Conservation (phyloP, 768 basidiomycete species). For the Pulveroboletus sp. region DNA sequence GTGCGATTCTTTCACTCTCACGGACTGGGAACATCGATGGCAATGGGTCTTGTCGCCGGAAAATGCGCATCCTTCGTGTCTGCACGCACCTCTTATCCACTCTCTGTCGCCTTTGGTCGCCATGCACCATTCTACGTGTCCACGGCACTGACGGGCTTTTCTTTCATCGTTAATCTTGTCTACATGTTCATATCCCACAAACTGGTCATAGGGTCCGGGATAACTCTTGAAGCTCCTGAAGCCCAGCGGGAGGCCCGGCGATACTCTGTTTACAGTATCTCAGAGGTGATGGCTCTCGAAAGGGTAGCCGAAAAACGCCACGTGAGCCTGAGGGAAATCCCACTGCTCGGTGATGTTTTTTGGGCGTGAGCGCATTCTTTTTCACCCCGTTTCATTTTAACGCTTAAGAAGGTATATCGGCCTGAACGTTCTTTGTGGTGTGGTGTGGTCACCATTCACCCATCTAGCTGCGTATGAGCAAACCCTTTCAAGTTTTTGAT, state of each 20-base stretch:
- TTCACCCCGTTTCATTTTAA: constrained; percentile 2
- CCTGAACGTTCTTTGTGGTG: constrained; percentile 72
- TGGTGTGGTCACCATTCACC: constrained; percentile 75
- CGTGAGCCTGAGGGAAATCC: constrained; percentile 59
- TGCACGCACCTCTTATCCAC: constrained; percentile 71
- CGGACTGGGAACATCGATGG: constrained; percentile 74
- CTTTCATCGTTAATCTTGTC: constrained; percentile 64
- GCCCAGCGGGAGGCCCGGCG: constrained; percentile 52
- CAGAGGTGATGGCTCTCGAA: constrained; percentile 61
- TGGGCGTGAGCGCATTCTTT: constrained; percentile 56
- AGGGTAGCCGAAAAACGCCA: constrained; percentile 64
- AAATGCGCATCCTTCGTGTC: constrained; percentile 77
- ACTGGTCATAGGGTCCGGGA: constrained; percentile 59
- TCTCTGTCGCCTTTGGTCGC: constrained; percentile 64
- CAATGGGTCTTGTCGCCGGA: constrained; percentile 79
- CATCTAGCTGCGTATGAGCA: constrained; percentile 67
- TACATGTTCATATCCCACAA: constrained; percentile 65
- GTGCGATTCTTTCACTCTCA: constrained; percentile 78
- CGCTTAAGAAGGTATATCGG: constrained; percentile 56
- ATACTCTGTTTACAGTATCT: constrained; percentile 41
- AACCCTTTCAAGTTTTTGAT: background rate
- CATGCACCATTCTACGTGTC: constrained; percentile 76
- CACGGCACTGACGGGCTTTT: constrained; percentile 59
- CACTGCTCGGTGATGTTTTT: constrained; percentile 70
- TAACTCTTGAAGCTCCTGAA: constrained; percentile 64